These are phyloP conservation scores for Lipomyces yamanashiensis DNA, from an alignment of 805 yeast species.

Conservation along the genomic window DNA sequence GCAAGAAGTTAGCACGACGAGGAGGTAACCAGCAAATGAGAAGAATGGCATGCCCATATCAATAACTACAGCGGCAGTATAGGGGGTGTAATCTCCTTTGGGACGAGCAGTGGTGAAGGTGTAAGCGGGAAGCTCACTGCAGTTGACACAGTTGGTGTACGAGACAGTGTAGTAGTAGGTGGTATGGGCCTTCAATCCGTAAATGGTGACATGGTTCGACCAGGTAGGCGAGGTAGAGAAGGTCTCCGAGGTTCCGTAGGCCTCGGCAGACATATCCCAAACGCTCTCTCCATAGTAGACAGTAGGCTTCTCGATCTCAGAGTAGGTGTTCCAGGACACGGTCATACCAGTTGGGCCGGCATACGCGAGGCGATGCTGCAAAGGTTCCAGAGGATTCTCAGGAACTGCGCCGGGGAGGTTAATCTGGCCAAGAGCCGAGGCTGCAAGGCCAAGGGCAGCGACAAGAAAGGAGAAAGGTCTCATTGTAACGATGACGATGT, in stretches of 20 bases:
- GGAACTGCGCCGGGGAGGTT: conserved; percentile 30
- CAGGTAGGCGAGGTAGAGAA: conserved; percentile 39
- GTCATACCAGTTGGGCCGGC: conserved; percentile 39
- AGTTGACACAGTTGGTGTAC: conserved; percentile 32
- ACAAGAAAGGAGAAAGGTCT: background rate
- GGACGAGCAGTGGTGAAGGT: conserved; percentile 35
- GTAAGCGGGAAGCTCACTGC: conserved; percentile 25
- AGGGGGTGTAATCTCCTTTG: conserved; percentile 34
- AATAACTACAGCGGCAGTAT: conserved; percentile 30
- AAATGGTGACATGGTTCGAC: conserved; percentile 41
- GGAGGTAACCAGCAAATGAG: background rate
- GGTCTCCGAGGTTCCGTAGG: conserved; percentile 36
- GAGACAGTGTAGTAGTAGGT: conserved; percentile 42
- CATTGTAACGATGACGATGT: no score
- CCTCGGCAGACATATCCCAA: conserved; percentile 27
- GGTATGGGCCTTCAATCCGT: conserved; percentile 40
- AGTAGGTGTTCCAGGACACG: conserved; percentile 42
- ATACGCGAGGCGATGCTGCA: conserved; percentile 39
- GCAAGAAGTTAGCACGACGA: no score
- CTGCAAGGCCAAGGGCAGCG: conserved; percentile 5
- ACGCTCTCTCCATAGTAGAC: conserved; percentile 39
- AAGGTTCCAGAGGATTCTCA: conserved; percentile 23
- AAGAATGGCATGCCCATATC: conserved; percentile 31
- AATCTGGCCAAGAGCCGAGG: conserved; percentile 20
- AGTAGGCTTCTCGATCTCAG: conserved; percentile 33